A percentile compares a stretch with the other conserved stretches of the same genome.
Conservation (phyloP, 768 basidiomycete species). For the Solioccasus polychromus region DNA sequence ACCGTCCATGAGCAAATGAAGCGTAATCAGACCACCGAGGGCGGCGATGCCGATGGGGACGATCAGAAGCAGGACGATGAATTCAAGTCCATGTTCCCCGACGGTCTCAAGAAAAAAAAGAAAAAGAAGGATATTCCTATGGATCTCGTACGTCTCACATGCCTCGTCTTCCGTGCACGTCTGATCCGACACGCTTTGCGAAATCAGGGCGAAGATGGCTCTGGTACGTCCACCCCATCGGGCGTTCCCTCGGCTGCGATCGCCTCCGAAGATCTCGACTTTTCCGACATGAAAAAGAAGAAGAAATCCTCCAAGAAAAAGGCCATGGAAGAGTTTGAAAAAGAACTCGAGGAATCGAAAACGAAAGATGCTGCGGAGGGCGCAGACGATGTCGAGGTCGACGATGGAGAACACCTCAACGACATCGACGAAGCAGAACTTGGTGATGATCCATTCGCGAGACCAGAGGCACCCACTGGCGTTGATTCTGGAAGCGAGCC, state of each 20-base stretch:
- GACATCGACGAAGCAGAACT: conserved; percentile 79
- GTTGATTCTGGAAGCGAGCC: conserved; percentile 78
- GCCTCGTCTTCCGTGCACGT: background rate
- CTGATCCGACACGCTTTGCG: conserved; percentile 1
- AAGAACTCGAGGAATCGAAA: conserved; percentile 76
- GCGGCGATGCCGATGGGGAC: conserved; percentile 32
- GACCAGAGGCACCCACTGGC: conserved; percentile 50
- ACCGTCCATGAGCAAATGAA: conserved; percentile 79
- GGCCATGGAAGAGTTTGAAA: conserved; percentile 91
- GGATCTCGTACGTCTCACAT: conserved; percentile 56
- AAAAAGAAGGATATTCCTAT: conserved; percentile 90
- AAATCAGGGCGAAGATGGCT: conserved; percentile 56
- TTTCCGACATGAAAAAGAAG: conserved; percentile 96
- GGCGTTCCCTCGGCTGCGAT: conserved; percentile 36
- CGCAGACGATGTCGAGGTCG: conserved; percentile 52
- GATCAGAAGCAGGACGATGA: conserved; percentile 68
- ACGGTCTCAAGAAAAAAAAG: conserved; percentile 89
- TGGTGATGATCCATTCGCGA: conserved; percentile 84
- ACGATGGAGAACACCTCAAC: conserved; percentile 62
- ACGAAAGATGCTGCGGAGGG: conserved; percentile 62
- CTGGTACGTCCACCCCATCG: conserved; percentile 62
- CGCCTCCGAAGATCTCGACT: conserved; percentile 79
- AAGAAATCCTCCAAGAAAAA: conserved; percentile 91
- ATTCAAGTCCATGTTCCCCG: conserved; percentile 75
- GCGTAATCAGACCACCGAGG: conserved; percentile 37